These are phyloP conservation scores for Solanum hybrid DNA, from an alignment of 305 asterid species.

Conservation along the genomic window DNA sequence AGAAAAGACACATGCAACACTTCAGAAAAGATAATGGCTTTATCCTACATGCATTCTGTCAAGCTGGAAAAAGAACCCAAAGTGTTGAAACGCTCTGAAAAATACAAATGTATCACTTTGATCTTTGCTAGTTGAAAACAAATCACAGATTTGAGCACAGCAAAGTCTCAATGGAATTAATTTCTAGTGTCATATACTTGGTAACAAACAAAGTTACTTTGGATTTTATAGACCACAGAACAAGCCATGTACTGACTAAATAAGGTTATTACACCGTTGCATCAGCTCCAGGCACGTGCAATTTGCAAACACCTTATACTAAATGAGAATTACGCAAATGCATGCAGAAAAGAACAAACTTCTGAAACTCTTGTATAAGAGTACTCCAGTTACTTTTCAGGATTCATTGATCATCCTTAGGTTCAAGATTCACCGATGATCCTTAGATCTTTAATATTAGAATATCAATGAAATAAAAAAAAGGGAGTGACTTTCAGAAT, in stretches of 20 bases:
- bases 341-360: neutral
- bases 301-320: neutral
- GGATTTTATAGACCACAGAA: neutral
- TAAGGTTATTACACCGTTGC: neutral
- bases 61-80: neutral
- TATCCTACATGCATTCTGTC: neutral
- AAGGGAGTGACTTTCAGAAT: neutral
- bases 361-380: neutral
- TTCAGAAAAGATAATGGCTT: neutral
- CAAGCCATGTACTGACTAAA: neutral
- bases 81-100: neutral
- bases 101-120: neutral
- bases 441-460: neutral
- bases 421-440: neutral
- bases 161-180: neutral
- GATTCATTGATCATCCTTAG: neutral
- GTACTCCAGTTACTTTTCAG: neutral
- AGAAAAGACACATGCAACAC: neutral
- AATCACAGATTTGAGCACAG: neutral
- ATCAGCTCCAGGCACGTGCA: neutral
- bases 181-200: neutral
- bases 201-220: neutral
- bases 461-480: neutral
- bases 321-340: neutral
- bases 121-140: neutral